phyloP scores from a whole-genome alignment of 2,329 filamentous ascomycete species.

The Chrysoporthe cubensis region DNA sequence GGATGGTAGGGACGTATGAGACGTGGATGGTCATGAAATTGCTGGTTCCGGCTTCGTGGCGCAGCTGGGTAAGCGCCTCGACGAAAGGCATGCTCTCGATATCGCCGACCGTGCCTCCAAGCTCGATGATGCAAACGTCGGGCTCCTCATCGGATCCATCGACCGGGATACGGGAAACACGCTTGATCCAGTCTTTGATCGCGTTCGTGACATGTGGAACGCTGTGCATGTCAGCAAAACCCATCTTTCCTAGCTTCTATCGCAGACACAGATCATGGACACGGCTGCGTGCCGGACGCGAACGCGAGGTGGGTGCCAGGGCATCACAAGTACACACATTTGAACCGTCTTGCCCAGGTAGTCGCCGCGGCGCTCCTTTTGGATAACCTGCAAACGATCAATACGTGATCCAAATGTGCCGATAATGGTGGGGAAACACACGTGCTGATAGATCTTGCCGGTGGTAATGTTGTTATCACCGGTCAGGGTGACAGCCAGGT shows the following conservation, averaged over 20 bases:
- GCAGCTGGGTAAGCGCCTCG: conserved; percentile 81
- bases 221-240: conserved; percentile 19
- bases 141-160: conserved; percentile 82
- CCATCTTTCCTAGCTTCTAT: not conserved
- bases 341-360: conserved; percentile 91
- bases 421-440: conserved; percentile 62
- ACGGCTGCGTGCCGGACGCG: not conserved
- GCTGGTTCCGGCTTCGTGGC: conserved; percentile 70
- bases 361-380: conserved; percentile 67
- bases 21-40: conserved; percentile 92
- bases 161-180: conserved; percentile 82
- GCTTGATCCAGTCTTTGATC: conserved; percentile 90
- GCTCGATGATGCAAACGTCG: conserved; percentile 87
- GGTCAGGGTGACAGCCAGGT: conserved; percentile 80
- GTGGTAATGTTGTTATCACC: conserved; percentile 96
- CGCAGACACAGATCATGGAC: not conserved
- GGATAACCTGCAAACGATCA: conserved; percentile 36
- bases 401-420: not conserved
- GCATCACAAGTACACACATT: conserved; percentile 49
- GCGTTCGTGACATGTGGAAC: conserved; percentile 91
- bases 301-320: not conserved
- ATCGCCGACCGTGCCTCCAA: conserved; percentile 57
- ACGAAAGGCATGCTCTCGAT: conserved; percentile 89
- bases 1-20: conserved; percentile 75
- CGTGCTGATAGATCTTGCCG: conserved; percentile 91